Percentiles rank a stretch among this genome's conserved stretches.
Evolutionary conservation across 208 protist genomes (phyloP).

Genomic region (Eutreptiella sp.): DNA sequence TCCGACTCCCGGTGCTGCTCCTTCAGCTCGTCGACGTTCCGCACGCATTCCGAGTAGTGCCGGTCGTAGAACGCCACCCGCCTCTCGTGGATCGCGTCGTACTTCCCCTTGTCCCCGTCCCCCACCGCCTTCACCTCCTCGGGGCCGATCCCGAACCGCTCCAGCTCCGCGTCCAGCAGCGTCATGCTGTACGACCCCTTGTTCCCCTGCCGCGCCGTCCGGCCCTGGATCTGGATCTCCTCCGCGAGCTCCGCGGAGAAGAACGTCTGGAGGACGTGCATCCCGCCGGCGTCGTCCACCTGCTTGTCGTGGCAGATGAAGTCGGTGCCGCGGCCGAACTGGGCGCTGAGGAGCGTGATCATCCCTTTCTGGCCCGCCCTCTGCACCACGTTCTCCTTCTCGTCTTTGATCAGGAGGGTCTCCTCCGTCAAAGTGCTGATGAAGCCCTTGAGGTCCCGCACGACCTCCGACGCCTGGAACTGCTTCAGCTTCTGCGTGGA

Average conservation of each 20-base stretch:
- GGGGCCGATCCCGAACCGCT: not conserved
- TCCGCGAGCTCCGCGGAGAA: not conserved
- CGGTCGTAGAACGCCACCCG: too few species aligned
- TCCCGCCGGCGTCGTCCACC: not conserved
- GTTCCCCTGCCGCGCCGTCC: slow-evolving; percentile 19
- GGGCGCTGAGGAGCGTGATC: not conserved
- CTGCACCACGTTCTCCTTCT: slow-evolving; percentile 1
- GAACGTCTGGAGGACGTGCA: slow-evolving; percentile 22
- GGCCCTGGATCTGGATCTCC: slow-evolving; percentile 20
- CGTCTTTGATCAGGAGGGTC: too few species aligned
- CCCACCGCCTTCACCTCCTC: too few species aligned
- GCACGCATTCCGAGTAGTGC: too few species aligned
- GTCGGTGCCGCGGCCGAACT: slow-evolving; percentile 20
- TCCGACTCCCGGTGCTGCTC: not conserved
- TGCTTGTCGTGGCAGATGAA: slow-evolving; percentile 19
- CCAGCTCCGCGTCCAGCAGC: not conserved
- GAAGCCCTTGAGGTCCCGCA: not conserved
- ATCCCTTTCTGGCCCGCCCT: slow-evolving; percentile 3
- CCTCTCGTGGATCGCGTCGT: too few species aligned
- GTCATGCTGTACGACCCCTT: slow-evolving; percentile 18
- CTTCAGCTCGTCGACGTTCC: too few species aligned
- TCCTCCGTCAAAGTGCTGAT: not conserved
- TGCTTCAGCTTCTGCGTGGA: not conserved
- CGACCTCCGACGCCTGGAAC: not conserved
- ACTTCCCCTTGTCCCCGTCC: too few species aligned